Evolutionary conservation across 768 basidiomycete species (phyloP), one percentile per base, ranked within the genome.

Genomic region (Calocybe gangraenosa): DNA sequence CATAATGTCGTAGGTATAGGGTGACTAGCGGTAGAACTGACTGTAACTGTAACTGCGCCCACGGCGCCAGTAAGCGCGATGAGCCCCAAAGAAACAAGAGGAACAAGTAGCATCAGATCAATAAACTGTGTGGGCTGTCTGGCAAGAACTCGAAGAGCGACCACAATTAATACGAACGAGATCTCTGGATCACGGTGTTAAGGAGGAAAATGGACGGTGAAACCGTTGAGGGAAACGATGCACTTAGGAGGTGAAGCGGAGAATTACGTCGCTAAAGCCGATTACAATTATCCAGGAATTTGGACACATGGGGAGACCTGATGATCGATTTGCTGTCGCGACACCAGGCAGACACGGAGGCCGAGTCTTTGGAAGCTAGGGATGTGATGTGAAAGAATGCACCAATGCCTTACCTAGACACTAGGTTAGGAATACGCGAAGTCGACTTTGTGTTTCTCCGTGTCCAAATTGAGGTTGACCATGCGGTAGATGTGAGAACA

Each of bases 1-100:
- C 64, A 65, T 47, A 65, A 38, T 11, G 59, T 61, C 9, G 61
- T 61, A 11, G 64, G 62, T 45, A 64, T 56, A 9, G 64, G 48
- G 52, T 65, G 64, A 38, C 58, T 60, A 1, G 64, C 56, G 10
- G 59, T 59, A 33, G 62, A 50, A 37, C 59, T 64, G 35, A 64
- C 58, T 14, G 55, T 52, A 13, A 62, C 59, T 1, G 62, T 62
- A 13, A 55, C 57, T 6, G 56, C 61, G 7, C 40, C 40, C 3
- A 40, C 44, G 34, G 41, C 46, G 13, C 46, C 37, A 22, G 33
- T 21, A 43, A 54, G 40, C 9, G 39, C 45, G 18, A 54, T 33
- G 37, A 57, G 40, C 19, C 47, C 35, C 21, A 22, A 37, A 13
- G 37, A 47, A 28, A 46, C 7, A 31, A 40, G 22, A 18, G 39